Evolutionary conservation across 1,139 yeast genomes (phyloP).

Genomic region (Kazachstania sp.): DNA sequence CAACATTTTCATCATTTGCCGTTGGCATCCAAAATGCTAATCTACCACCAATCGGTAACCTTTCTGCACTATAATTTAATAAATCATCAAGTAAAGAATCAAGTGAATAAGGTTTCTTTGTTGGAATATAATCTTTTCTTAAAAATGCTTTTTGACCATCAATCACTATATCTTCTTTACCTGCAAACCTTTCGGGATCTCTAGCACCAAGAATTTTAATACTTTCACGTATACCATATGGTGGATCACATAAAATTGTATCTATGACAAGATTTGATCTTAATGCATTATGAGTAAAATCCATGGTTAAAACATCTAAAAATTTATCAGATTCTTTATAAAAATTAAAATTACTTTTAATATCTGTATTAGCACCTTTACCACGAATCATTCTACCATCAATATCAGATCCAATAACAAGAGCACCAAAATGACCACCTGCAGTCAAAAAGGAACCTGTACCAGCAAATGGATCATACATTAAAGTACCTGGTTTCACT

Average conservation of each 20-base stretch:
- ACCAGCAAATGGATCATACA: constrained; percentile 94
- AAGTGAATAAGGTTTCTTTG: constrained; percentile 83
- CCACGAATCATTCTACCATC: constrained; percentile 82
- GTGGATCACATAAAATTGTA: constrained; percentile 90
- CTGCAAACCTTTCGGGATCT: constrained; percentile 46
- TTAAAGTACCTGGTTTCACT: constrained; percentile 52
- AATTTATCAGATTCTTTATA: constrained; percentile 53
- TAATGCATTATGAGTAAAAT: constrained; percentile 84
- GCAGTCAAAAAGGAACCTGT: constrained; percentile 93
- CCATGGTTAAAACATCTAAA: constrained; percentile 82
- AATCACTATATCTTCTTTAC: constrained; percentile 60
- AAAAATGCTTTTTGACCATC: constrained; percentile 74
- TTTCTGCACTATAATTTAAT: constrained; percentile 58
- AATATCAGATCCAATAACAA: constrained; percentile 81
- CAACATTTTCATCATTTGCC: constrained; percentile 74
- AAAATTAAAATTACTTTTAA: constrained; percentile 63
- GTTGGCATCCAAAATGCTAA: constrained; percentile 98
- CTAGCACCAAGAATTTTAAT: constrained; percentile 85
- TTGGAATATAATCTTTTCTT: constrained; percentile 79
- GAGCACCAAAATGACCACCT: constrained; percentile 77
- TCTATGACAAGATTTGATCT: constrained; percentile 58
- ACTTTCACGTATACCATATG: constrained; percentile 96
- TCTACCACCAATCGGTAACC: constrained; percentile 68
- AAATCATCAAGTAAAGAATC: constrained; percentile 70
- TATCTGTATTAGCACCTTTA: constrained; percentile 40